Evolutionary conservation across 441 rosid species (phyloP).

Genomic region (Capsella rubella): DNA sequence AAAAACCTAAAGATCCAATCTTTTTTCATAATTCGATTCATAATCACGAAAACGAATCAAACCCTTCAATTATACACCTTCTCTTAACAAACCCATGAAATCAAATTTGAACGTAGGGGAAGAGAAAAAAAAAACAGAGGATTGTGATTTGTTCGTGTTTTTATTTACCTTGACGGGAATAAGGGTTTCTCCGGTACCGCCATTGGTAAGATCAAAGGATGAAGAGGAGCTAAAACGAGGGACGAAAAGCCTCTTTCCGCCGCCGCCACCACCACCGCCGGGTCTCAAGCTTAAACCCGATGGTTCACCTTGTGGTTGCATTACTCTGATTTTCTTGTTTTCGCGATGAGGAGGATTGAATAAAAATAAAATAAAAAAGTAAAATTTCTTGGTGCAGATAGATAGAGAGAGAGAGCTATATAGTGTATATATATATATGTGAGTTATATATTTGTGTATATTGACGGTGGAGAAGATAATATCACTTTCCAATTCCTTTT

Average conservation of each 20-base stretch:
- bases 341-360: background rate
- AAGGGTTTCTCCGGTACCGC: slow-evolving; percentile 43
- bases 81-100: background rate
- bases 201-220: slow-evolving; percentile 70
- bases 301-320: slow-evolving; percentile 67
- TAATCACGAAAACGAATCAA: background rate
- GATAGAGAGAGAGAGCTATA: background rate
- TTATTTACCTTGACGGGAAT: slow-evolving; percentile 43
- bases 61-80: slow-evolving; percentile 1
- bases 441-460: background rate
- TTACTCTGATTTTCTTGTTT: slow-evolving; percentile 15
- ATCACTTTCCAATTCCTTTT: background rate
- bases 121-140: background rate
- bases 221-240: slow-evolving; percentile 53
- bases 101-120: background rate
- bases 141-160: background rate
- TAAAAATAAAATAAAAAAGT: background rate
- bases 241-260: slow-evolving; percentile 57
- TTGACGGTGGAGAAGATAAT: background rate
- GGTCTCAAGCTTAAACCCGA: slow-evolving; percentile 93
- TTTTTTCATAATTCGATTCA: background rate
- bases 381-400: background rate
- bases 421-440: background rate
- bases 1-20: slow-evolving; percentile 7
- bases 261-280: slow-evolving; percentile 79